Base-by-base conservation (phyloP, 768 basidiomycete genomes). In the Pisolithus marmoratus region DNA sequence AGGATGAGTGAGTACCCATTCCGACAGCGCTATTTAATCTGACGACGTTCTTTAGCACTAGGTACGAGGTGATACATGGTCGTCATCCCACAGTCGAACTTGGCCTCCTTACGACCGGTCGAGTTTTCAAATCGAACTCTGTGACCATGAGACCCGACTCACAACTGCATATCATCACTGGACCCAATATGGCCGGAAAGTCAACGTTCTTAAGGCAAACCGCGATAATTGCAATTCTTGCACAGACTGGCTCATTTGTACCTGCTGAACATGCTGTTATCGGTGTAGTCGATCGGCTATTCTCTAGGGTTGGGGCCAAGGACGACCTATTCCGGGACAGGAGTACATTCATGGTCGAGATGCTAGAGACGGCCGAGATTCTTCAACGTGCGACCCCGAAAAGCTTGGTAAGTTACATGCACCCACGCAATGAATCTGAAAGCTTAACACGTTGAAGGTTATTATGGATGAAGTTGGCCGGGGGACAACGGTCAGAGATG, bases 391-490 rank as follows among this genome's bases (percentile, higher is more conserved):
- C 96, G 3, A 96, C 94, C 8, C 70, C 80, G 2, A 79, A 74
- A 51, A 96, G 94, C 55, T 74, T 99, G 50, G 94, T 92, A 60
- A 56, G 83, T 70, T 12, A 23, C 36, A 0, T 54, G 29, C 46
- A 46, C 19, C 23, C 27, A 17, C 48, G 44, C 31, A 17, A 20
- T 24, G 12, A 46, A 34, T 23, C 15, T 36, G 20, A 29, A 31
- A 8, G 36, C 36, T 40, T 40, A 31, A 48, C 47, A 37, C 49
- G 5, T 49, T 52, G 22, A 24, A 94, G 91, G 88, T 98, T n/a
- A 94, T 99, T 56, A 94, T 99, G 91, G 95, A 99, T 64, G 95
- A 99, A 73, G 94, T 99, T n/a, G 95, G 95, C 6, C 74, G 95
- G 58, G 95, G 95, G 31, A 98, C 95, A 5, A 94, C 94, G 0